Base-by-base conservation (phyloP, 2,329 filamentous ascomycete species). In the Chaetomium strumarium region DNA sequence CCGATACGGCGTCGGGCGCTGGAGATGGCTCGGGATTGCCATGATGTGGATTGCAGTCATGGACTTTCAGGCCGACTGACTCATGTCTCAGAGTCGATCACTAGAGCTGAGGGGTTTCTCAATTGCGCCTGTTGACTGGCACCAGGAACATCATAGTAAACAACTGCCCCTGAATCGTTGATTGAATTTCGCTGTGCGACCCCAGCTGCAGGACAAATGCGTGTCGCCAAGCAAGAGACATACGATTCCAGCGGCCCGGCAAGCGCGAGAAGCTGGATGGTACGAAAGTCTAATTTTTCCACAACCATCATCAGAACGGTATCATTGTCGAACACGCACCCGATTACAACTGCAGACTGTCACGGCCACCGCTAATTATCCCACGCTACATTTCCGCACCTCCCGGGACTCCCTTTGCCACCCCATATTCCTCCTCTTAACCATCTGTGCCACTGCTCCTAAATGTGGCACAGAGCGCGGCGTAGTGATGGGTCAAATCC, bases 401-500 rank as follows among this genome's bases (percentile, higher is more conserved):
- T 19, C 16, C 31, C 41, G 7, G 13, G 19, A 4, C n/a, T 42
- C 17, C 12, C 38, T 37, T 29, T n/a, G 2, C 10, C 16, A 24
- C 6, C 9, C 29, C 6, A 2, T 30, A 14, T 6, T 12, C 34
- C 44, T 8, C 5, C 51, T 14, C 14, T 46, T 58, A 92, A 63
- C 85, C 87, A 63, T 96, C 91, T 24, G 87, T 95, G 4, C 93
- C 93, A 64, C 85, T 95, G 78, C 91, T 97, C 64, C 90, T 83
- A 73, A 99, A 99, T 0, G 90, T 90, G 17, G 92, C 91, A 68
- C 93, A 99, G 34, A 99, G 76, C 52, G 90, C 89, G 17, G 92
- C 93, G 67, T 99, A 99, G 67, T 96, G 88, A 69, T 99, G 92
- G 24, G 93, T 97, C 55, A 99, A 74, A 67, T 97, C 92, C 50